These are phyloP conservation scores for Chaetomium cochliodes DNA, from an alignment of 495 filamentous ascomycete genomes.

Conservation along the genomic window DNA sequence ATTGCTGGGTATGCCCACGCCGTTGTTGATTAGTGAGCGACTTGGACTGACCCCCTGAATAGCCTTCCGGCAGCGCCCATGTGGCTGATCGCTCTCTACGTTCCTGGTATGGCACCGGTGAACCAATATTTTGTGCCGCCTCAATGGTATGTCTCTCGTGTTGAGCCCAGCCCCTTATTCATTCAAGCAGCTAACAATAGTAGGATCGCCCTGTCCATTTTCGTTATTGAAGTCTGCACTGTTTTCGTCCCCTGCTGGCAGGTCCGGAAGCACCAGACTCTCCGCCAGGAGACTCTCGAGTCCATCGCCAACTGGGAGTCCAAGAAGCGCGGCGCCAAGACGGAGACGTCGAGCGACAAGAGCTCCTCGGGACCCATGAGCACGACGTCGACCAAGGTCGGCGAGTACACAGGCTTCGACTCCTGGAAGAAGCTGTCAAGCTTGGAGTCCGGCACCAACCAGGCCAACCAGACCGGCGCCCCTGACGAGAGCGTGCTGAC, in stretches of 20 bases:
- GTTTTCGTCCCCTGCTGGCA: conserved; percentile 47
- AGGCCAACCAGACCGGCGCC: conserved; percentile 33
- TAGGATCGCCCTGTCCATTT: conserved; percentile 38
- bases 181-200: not conserved
- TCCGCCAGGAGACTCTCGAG: conserved; percentile 35
- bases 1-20: conserved; percentile 48
- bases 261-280: conserved; percentile 29
- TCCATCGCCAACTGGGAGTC: conserved; percentile 36
- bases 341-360: conserved; percentile 16
- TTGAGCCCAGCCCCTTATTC: not conserved
- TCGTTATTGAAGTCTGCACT: conserved; percentile 52
- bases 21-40: conserved; percentile 7
- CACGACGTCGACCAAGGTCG: conserved; percentile 31
- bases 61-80: conserved; percentile 65
- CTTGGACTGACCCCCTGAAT: not conserved
- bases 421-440: conserved; percentile 32
- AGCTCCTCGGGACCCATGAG: conserved; percentile 19
- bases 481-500: conserved; percentile 48
- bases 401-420: conserved; percentile 23
- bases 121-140: conserved; percentile 52
- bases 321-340: conserved; percentile 32
- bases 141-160: conserved; percentile 49
- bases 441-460: conserved; percentile 26
- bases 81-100: conserved; percentile 63
- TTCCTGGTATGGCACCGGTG: conserved; percentile 54